phyloP scores from a whole-genome alignment of 768 basidiomycete species.

The Amylocystis lapponica region DNA sequence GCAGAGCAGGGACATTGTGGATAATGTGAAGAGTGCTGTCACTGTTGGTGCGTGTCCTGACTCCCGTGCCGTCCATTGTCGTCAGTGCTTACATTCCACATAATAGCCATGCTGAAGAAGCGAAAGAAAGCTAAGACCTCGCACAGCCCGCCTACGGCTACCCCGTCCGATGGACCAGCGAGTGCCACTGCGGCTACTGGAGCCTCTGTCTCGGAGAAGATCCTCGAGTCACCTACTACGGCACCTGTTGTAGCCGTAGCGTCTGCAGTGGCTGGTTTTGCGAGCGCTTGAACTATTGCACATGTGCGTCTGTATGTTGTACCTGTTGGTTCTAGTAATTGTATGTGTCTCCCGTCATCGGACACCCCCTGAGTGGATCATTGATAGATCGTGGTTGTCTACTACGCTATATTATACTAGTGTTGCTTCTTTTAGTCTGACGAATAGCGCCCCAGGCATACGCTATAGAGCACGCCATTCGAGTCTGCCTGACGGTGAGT shows the following conservation, averaged over 20 bases:
- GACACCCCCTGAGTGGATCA: too few species aligned
- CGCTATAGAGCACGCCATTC: too few species aligned
- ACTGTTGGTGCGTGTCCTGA: conserved; percentile 54
- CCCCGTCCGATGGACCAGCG: conserved; percentile 6
- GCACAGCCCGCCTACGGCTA: conserved; percentile 12
- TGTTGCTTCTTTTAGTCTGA: too few species aligned
- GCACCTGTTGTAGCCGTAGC: conserved; percentile 14
- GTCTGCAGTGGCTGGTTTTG: conserved; percentile 8
- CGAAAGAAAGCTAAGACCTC: conserved; percentile 59
- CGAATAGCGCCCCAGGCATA: too few species aligned
- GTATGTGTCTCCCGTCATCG: too few species aligned
- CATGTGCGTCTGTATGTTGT: too few species aligned
- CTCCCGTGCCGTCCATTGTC: conserved; percentile 12
- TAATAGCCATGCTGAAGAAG: conserved; percentile 63
- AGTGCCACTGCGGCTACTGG: conserved; percentile 7
- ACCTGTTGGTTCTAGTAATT: too few species aligned
- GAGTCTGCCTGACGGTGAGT: too few species aligned
- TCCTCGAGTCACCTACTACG: conserved; percentile 14
- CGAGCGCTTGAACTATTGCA: conserved; percentile 7
- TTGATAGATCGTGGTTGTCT: too few species aligned
- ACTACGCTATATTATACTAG: too few species aligned
- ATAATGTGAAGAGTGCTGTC: conserved; percentile 88
- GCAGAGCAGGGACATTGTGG: conserved; percentile 85
- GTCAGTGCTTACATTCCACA: conserved; percentile 6
- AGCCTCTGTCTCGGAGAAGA: conserved; percentile 14